phyloP scores from a whole-genome alignment of 495 filamentous ascomycete genomes.

The Daldinia bambusicola region DNA sequence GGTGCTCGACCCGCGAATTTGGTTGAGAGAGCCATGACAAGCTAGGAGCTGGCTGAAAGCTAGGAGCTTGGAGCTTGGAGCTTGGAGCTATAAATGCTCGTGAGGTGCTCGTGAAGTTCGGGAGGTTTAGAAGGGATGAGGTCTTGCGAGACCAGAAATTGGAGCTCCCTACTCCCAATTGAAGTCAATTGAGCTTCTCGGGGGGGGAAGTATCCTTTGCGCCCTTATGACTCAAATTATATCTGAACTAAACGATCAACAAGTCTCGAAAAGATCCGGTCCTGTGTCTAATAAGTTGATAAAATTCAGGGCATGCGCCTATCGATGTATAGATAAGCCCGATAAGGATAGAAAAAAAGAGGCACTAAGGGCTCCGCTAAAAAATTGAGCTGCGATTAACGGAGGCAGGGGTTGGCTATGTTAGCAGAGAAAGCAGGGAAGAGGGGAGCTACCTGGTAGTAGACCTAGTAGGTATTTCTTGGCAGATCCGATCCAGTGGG shows the following conservation, averaged over 20 bases:
- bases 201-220: conserved; percentile 14
- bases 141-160: conserved; percentile 38
- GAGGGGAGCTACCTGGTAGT: conserved; percentile 12
- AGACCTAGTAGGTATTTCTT: conserved; percentile 32
- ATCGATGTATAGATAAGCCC: conserved; percentile 32
- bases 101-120: background rate
- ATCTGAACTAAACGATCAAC: conserved; percentile 16
- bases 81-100: background rate
- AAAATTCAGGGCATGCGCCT: conserved; percentile 42
- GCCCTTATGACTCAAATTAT: conserved; percentile 17
- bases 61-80: too few relatives aligned
- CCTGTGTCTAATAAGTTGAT: conserved; percentile 35
- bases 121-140: conserved; percentile 30
- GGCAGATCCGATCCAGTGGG: conserved; percentile 37
- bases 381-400: conserved; percentile 37
- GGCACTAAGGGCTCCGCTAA: conserved; percentile 28
- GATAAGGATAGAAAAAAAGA: conserved; percentile 42
- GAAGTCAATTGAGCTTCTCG: conserved; percentile 44
- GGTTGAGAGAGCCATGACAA: conserved; percentile 47
- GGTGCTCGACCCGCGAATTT: conserved; percentile 61
- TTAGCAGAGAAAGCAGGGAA: background rate
- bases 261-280: conserved; percentile 21
- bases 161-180: conserved; percentile 45
- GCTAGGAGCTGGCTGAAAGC: conserved; percentile 26
- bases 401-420: conserved; percentile 27